Evolutionary conservation across 306 rosid species (phyloP).

Genomic region (Lupinus albus): DNA sequence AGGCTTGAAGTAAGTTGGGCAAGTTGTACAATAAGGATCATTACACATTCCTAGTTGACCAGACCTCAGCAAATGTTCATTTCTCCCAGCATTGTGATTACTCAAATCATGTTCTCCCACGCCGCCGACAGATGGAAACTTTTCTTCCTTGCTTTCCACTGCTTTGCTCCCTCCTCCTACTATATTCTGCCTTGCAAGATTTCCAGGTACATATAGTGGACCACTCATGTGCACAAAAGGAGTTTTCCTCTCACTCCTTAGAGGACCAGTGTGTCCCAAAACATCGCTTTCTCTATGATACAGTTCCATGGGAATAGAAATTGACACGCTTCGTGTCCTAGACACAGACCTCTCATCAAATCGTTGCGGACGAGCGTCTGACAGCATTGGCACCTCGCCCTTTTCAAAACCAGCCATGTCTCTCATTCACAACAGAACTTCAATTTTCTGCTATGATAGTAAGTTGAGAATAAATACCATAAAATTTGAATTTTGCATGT

Average conservation of each 20-base stretch:
- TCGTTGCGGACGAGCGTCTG: conserved; percentile 43
- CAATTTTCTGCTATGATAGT: too few relatives aligned
- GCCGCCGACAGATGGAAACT: conserved; percentile 45
- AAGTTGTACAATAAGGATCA: conserved; percentile 87
- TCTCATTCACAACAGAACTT: conserved; percentile 21
- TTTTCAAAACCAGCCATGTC: conserved; percentile 61
- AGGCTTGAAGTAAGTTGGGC: conserved; percentile 70
- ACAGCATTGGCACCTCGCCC: conserved; percentile 64
- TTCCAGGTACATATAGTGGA: conserved; percentile 54
- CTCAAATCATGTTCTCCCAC: conserved; percentile 47
- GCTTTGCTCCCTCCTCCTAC: conserved; percentile 40
- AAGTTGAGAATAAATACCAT: too few relatives aligned
- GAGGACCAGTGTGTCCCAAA: conserved; percentile 77
- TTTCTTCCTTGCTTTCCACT: conserved; percentile 48
- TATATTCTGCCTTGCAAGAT: conserved; percentile 36
- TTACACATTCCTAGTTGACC: conserved; percentile 89
- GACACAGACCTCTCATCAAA: conserved; percentile 43
- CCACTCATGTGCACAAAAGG: conserved; percentile 67
- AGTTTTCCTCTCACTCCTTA: conserved; percentile 52
- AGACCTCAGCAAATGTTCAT: conserved; percentile 79
- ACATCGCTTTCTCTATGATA: conserved; percentile 50
- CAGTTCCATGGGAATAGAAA: conserved; percentile 61
- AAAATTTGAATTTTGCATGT: too few relatives aligned
- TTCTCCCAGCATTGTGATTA: conserved; percentile 48
- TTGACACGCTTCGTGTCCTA: conserved; percentile 63